A percentile compares a stretch with the other conserved stretches of the same genome.
These are phyloP conservation scores for Trypanosoma avium DNA, from an alignment of 208 protist species.

Conservation along the genomic window DNA sequence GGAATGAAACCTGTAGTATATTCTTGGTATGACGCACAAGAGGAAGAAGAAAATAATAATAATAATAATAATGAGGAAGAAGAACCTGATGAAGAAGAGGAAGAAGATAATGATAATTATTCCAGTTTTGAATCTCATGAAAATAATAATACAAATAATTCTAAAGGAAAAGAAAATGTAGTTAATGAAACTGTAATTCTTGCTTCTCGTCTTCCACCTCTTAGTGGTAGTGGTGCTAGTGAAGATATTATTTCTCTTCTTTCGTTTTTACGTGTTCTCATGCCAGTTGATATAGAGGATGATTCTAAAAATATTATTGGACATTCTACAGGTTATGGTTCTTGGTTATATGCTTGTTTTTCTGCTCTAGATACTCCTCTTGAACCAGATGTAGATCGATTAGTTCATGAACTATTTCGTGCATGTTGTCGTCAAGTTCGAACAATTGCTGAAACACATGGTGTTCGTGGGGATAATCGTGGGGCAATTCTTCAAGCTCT, in stretches of 20 bases:
- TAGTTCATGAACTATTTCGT: conserved; percentile 69
- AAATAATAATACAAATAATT: conserved; percentile 1
- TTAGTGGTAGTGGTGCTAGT: neutral
- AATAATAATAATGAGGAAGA: neutral
- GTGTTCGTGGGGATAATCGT: conserved; percentile 40
- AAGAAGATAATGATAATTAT: neutral
- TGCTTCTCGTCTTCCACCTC: conserved; percentile 4
- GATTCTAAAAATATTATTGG: neutral
- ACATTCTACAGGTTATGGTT: conserved; percentile 47
- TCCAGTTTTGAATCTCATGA: neutral
- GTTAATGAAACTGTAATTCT: neutral
- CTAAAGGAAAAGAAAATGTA: conserved; percentile 4
- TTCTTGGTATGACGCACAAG: neutral
- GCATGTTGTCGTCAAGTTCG: conserved; percentile 65
- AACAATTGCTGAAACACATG: conserved; percentile 42
- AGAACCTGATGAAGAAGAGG: neutral
- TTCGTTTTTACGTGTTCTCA: conserved; percentile 32
- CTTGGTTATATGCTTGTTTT: conserved; percentile 69
- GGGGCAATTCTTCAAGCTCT: conserved; percentile 44
- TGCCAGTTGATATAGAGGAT: conserved; percentile 27
- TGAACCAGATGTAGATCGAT: conserved; percentile 75
- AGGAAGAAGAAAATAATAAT: neutral
- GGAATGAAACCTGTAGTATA: conserved; percentile 12
- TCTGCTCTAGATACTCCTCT: conserved; percentile 67
- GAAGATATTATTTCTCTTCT: conserved; percentile 29